Evolutionary conservation across 805 yeast species (phyloP), one percentile per base, ranked within the genome.

Genomic region (Yarrowia bubula): DNA sequence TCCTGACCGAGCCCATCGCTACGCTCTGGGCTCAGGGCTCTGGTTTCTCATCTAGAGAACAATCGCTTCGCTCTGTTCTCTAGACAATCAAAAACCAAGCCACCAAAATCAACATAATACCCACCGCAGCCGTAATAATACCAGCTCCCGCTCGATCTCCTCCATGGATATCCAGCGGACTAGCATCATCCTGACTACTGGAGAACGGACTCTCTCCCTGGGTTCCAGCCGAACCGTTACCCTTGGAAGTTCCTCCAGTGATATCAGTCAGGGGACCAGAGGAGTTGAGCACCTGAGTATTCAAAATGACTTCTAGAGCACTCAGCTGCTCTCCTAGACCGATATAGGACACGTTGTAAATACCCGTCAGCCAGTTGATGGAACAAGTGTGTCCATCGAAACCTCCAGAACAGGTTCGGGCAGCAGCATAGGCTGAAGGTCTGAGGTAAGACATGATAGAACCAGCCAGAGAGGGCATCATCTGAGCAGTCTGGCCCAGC

Each of bases 261-360:
- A 72, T 65, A 15, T 83, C 80, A 0, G 92, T 84, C 68, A 80
- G 84, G 1, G 97, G 97, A 44, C 83, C 81, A 3, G 82, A 81
- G 70, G 70, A 66, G 53, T 55, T 65, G 28, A 43, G 15, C 17
- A 58, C 35, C 51, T 58, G 64, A 15, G 64, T 58, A 35, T 75
- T 77, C 65, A 79, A 79, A 28, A 86, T 79, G 8, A 80, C 79
- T 67, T 92, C 98, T 67, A 92, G 77, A 0, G 97, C 97, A 38
- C 87, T 78, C 83, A 90, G 88, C 77, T 93, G 96, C 77, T 93
- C 97, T 65, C 98, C 98, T 39, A 93, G 80, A 2, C 98, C 97
- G 44, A 58, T 58, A 71, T 83, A 90, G 44, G 73, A 72, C 1
- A 83, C 86, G 75, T 92, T 98, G 86, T 88, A 89, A 17, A 84